Evolutionary conservation across 441 rosid species (phyloP).

Genomic region (Eutrema salsugineum): DNA sequence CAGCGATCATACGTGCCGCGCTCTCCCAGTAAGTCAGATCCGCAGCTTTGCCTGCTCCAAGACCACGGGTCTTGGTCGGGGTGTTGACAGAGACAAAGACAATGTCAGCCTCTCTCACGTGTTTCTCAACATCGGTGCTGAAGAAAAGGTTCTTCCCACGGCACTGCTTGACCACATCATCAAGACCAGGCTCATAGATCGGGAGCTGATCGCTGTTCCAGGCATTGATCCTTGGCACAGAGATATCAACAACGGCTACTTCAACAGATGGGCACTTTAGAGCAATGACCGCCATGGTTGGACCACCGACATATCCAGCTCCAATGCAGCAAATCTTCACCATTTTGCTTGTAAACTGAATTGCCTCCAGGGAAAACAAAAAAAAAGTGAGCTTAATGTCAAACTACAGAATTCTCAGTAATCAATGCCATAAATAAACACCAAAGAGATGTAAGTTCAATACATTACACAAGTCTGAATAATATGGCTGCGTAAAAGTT

Average conservation of each 20-base stretch:
- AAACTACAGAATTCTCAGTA: neutral
- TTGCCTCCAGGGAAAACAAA: neutral
- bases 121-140: constrained; percentile 86
- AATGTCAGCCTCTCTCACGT: constrained; percentile 81
- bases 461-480: neutral
- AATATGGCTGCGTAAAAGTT: neutral
- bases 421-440: constrained; percentile 14
- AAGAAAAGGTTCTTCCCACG: constrained; percentile 80
- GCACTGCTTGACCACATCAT: constrained; percentile 73
- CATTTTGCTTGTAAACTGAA: constrained; percentile 46
- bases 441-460: neutral
- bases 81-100: constrained; percentile 94
- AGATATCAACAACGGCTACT: constrained; percentile 87
- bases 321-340: constrained; percentile 98
- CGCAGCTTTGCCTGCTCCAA: constrained; percentile 97
- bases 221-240: constrained; percentile 60
- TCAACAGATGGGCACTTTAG: constrained; percentile 79
- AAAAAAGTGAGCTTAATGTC: neutral
- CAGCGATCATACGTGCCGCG: constrained; percentile 94
- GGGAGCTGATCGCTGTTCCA: constrained; percentile 94
- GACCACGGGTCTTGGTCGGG: constrained; percentile 89
- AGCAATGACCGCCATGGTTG: constrained; percentile 94
- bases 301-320: constrained; percentile 95
- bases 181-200: constrained; percentile 90
- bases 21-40: constrained; percentile 99